Evolutionary conservation across 106 monocot genomes (phyloP).

Genomic region (Chionographis japonica): DNA sequence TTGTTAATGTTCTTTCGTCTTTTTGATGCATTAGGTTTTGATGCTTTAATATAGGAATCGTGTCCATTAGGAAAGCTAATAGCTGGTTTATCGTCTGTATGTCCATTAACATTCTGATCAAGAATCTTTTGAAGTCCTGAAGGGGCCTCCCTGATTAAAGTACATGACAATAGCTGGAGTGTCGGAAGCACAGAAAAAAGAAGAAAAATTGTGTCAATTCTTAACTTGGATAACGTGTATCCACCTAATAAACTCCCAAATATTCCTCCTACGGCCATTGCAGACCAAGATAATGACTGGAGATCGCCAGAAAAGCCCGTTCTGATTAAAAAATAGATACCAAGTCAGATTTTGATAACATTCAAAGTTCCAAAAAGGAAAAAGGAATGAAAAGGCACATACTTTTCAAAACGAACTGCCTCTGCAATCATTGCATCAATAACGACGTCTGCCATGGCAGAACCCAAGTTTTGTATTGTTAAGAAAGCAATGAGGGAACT

Average conservation of each 20-base stretch:
- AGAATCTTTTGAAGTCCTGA: conserved; percentile 5
- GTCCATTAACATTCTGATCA: conserved; percentile 1
- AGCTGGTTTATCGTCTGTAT: conserved; percentile 12
- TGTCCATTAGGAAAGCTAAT: conserved; percentile 2
- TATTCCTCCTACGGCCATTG: conserved; percentile 84
- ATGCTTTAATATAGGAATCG: conserved; percentile 5
- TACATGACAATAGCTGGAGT: conserved; percentile 64
- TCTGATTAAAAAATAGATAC: conserved; percentile 30
- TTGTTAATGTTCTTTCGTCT: conserved; percentile 28
- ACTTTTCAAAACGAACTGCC: conserved; percentile 61
- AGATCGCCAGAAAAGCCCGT: conserved; percentile 76
- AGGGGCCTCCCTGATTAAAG: conserved; percentile 41
- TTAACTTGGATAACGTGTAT: conserved; percentile 43
- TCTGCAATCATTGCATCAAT: conserved; percentile 94
- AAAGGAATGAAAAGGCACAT: conserved; percentile 2
- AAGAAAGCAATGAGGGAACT: conserved; percentile 44
- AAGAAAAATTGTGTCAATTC: conserved; percentile 54
- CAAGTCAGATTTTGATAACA: conserved; percentile 12
- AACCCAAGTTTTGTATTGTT: conserved; percentile 63
- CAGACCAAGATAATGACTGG: conserved; percentile 73
- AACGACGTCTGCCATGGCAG: conserved; percentile 92
- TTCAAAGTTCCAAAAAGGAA: background rate
- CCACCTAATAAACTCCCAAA: conserved; percentile 80
- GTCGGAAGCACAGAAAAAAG: conserved; percentile 60
- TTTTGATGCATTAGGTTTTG: conserved; percentile 16